A percentile compares a stretch with the other conserved stretches of the same genome.
Conservation (phyloP, 169 alveolate species). For the Plasmodium blacklocki region DNA sequence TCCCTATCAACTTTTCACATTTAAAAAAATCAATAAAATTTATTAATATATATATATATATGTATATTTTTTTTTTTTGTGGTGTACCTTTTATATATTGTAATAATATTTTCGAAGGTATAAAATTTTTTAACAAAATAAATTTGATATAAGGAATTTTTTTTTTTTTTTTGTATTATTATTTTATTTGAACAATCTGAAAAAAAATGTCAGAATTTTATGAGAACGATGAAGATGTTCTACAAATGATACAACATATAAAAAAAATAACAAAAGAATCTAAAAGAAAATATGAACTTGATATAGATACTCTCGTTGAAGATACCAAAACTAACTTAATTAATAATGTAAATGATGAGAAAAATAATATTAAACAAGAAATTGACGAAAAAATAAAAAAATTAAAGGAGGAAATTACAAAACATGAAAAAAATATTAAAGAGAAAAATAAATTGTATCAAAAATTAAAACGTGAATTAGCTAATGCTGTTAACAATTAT, state of each 20-base stretch:
- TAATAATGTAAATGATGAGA: slow-evolving; percentile 35
- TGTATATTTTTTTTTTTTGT: no score
- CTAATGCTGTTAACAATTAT: slow-evolving; percentile 41
- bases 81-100: no score
- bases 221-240: slow-evolving; percentile 67
- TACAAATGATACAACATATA: slow-evolving; percentile 74
- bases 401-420: slow-evolving; percentile 24
- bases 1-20: no score
- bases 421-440: slow-evolving; percentile 53
- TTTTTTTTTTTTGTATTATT: background rate
- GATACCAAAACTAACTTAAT: slow-evolving; percentile 39
- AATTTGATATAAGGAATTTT: background rate
- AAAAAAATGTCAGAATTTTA: slow-evolving; percentile 39
- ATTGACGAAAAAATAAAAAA: slow-evolving; percentile 41
- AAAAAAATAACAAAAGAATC: slow-evolving; percentile 55
- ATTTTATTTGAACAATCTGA: background rate
- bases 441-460: slow-evolving; percentile 50
- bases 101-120: no score
- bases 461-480: slow-evolving; percentile 41
- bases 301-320: slow-evolving; percentile 56
- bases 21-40: no score
- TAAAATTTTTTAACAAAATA: no score
- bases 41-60: no score
- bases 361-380: slow-evolving; percentile 37
- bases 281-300: slow-evolving; percentile 55